Conservation (phyloP, 2,329 filamentous ascomycete genomes). For the Fusarium musae region DNA sequence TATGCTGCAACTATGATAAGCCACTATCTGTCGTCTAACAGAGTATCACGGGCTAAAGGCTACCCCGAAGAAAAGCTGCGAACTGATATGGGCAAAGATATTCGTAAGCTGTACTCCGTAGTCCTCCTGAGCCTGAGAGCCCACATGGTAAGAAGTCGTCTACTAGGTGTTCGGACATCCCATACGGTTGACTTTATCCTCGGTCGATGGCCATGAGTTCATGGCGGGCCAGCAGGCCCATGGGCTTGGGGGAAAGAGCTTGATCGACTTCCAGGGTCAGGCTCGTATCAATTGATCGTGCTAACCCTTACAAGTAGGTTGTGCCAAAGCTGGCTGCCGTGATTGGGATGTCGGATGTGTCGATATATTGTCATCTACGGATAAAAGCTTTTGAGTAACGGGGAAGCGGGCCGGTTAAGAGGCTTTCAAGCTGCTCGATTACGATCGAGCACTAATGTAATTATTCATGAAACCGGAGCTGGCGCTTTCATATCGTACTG, state of each 20-base stretch:
- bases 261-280: conserved; percentile 23
- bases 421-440: background rate
- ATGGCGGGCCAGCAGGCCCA: background rate
- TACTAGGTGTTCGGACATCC: background rate
- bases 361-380: background rate
- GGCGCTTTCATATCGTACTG: background rate
- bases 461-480: background rate
- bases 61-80: background rate
- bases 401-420: conserved; percentile 15
- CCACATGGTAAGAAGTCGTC: background rate
- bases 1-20: conserved; percentile 1
- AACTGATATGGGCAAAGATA: background rate
- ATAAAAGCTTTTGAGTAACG: background rate
- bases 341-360: background rate
- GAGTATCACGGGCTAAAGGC: background rate
- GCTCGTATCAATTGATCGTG: conserved; percentile 8
- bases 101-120: background rate
- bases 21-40: conserved; percentile 13
- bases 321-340: background rate
- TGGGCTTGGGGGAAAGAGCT: conserved; percentile 1
- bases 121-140: background rate
- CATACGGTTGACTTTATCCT: background rate
- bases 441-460: background rate
- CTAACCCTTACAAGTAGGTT: background rate
- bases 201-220: background rate